Percentiles rank a stretch among this genome's conserved stretches.
Conservation (phyloP, 2,329 filamentous ascomycete genomes). For the Neocucurbitaria cava region DNA sequence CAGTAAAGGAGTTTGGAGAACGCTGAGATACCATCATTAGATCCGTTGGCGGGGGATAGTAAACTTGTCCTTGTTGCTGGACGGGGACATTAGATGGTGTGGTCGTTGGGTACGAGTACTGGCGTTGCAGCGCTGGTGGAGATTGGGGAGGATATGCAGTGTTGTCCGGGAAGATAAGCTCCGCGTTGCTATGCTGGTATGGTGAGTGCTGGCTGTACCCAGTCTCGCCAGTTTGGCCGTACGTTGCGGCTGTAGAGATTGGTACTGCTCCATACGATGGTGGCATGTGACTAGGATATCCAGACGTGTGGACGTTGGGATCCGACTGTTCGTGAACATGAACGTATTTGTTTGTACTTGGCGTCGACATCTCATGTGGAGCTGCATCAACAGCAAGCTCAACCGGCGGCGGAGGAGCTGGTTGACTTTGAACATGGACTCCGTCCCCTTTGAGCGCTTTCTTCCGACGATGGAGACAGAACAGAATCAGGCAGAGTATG, state of each 20-base stretch:
- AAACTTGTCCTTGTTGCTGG: slow-evolving; percentile 31
- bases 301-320: slow-evolving; percentile 17
- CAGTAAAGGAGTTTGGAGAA: slow-evolving; percentile 19
- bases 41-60: slow-evolving; percentile 37
- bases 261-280: slow-evolving; percentile 17
- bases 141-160: slow-evolving; percentile 25
- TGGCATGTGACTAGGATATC: slow-evolving; percentile 24
- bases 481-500: slow-evolving; percentile 42
- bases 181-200: slow-evolving; percentile 18
- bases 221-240: slow-evolving; percentile 21
- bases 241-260: slow-evolving; percentile 1
- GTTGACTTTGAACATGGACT: slow-evolving; percentile 4
- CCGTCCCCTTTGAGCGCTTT: slow-evolving; percentile 32
- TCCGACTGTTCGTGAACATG: slow-evolving; percentile 32
- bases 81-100: slow-evolving; percentile 15
- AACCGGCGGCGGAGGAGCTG: slow-evolving; percentile 28
- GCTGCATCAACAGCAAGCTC: slow-evolving; percentile 41
- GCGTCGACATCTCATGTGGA: slow-evolving; percentile 38
- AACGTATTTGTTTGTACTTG: slow-evolving; percentile 36
- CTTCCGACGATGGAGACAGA: slow-evolving; percentile 47
- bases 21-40: slow-evolving; percentile 18
- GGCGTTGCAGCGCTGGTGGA: slow-evolving; percentile 22
- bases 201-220: slow-evolving; percentile 14
- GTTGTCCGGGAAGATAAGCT: slow-evolving; percentile 20
- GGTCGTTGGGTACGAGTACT: slow-evolving; percentile 33